Evolutionary conservation across 2,329 filamentous ascomycete species (phyloP), one percentile per base, ranked within the genome.

Genomic region (Xylaria hypoxylon): DNA sequence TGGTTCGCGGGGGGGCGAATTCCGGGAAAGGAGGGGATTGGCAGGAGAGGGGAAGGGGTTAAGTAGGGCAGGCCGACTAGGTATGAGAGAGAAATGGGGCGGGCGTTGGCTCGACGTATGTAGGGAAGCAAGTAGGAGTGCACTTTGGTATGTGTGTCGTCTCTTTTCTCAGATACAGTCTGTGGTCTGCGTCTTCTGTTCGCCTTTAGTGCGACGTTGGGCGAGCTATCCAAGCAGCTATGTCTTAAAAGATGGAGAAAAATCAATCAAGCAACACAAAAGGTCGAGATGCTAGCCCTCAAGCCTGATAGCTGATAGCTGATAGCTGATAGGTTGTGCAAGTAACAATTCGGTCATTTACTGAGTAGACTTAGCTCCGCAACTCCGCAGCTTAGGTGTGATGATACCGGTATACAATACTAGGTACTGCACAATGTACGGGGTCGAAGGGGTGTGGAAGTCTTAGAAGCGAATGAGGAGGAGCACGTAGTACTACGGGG

Each of bases 11-110:
- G 45, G 47, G 38, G 35, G 45, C 11, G 24, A 56, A 40, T 5
- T 33, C 47, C 53, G 28, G 31, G 19, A n/a, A 55, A 33, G 44
- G 42, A 60, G 45, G 60, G 53, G 48, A 64, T 47, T 51, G 52
- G 56, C 47, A 67, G 47, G 45, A 33, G 26, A 42, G 28, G 26
- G 31, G 17, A 28, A 40, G 50, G 33, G 22, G 45, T n/a, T 7
- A 17, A 47, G 19, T 22, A 26, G 17, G 51, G 47, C 10, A 28
- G 31, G 62, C 17, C 40, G 58, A 38, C 47, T 42, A 42, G 35
- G 52, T 42, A 59, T 26, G 57, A 48, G 52, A 51, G 38, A 51
- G 45, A 44, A 33, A 35, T 24, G 24, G n/a, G 35, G 38, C 24
- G n/a, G 35, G 38, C 24, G 35, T 42, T 44, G 33, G 57, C 22